Percentiles rank a stretch among this genome's conserved stretches.
Conservation (phyloP, 139 green algal species). For the Haematococcus sp. region DNA sequence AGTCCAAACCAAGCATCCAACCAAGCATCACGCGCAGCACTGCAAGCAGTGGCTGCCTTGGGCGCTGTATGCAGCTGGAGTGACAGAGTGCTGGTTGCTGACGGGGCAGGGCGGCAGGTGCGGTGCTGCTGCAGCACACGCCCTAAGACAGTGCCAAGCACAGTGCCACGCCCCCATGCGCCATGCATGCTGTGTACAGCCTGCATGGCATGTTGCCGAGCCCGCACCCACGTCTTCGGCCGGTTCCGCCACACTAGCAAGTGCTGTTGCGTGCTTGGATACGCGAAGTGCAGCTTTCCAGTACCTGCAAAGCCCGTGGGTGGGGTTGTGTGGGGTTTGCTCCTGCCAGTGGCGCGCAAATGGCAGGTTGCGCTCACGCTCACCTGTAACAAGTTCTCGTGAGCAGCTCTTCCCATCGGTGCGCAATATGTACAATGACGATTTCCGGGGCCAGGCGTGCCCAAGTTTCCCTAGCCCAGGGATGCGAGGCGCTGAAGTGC, state of each 20-base stretch:
- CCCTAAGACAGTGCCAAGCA: too few species aligned
- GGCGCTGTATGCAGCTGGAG: too few species aligned
- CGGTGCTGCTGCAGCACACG: too few species aligned
- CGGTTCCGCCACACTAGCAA: slow-evolving; percentile 91
- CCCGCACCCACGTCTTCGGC: slow-evolving; percentile 64
- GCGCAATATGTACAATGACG: slow-evolving; percentile 84
- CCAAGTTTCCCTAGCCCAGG: too few species aligned
- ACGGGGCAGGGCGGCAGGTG: too few species aligned
- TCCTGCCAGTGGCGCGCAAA: background rate
- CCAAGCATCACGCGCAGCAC: too few species aligned
- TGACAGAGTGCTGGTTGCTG: too few species aligned
- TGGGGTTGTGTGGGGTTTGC: background rate
- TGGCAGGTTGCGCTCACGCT: background rate
- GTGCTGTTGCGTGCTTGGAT: slow-evolving; percentile 94
- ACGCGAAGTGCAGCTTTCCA: slow-evolving; percentile 81
- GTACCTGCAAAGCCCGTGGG: slow-evolving; percentile 42
- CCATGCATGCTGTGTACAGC: background rate
- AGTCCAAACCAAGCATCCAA: too few species aligned
- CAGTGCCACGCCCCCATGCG: too few species aligned
- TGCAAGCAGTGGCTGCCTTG: too few species aligned
- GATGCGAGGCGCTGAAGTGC: too few species aligned
- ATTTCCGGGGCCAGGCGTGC: slow-evolving; percentile 40
- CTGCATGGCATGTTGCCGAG: background rate
- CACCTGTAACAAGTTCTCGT: slow-evolving; percentile 86
- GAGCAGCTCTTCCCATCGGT: slow-evolving; percentile 92